Base-by-base conservation (phyloP, 768 basidiomycete genomes). In the Calvatia gigantea region DNA sequence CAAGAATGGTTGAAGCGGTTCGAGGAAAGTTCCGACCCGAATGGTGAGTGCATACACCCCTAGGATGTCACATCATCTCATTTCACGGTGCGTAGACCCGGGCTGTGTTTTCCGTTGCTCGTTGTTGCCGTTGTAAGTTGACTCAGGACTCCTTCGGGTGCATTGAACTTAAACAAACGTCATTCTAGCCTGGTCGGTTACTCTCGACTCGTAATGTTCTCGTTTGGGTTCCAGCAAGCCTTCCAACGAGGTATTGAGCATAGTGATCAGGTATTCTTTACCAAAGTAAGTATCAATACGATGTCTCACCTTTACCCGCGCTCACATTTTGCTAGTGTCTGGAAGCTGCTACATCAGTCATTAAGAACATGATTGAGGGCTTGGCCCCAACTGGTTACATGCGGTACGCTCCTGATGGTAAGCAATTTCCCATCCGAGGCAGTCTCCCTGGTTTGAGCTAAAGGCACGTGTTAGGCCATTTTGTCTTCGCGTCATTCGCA, bases 201-300 rank as follows among this genome's bases (percentile, higher is more conserved):
- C 62, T 87, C 87, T 32, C 78, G 90, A 14, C 81, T 92, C 9
- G 90, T 92, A 46, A 89, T 91, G 87, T 90, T 82, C 64, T 91
- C 90, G 0, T 91, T 92, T 62, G 89, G 87, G 4, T 91, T 91
- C 71, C 89, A 92, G 60, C 86, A 91, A 61, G 89, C 89, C 1
- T 90, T 82, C 67, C 81, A 85, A 60, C 80, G 86, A 6, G 87
- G 88, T 1, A 78, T 89, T 27, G 75, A 83, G 58, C 68, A 75
- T 1, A 78, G 77, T 1, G 87, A 90, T 65, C 69, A 82, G 15
- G 64, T 89, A 19, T 87, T 87, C 67, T 84, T 91, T 58, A 79
- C 74, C 53, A 86, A 84, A 76, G 89, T 86, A 27, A 14, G 73
- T 49, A 32, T 42, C 8, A 11, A 14, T 42, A 35, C 9, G 17